These are phyloP conservation scores for Acidiella bohemica DNA, from an alignment of 495 filamentous ascomycete species.

Conservation along the genomic window DNA sequence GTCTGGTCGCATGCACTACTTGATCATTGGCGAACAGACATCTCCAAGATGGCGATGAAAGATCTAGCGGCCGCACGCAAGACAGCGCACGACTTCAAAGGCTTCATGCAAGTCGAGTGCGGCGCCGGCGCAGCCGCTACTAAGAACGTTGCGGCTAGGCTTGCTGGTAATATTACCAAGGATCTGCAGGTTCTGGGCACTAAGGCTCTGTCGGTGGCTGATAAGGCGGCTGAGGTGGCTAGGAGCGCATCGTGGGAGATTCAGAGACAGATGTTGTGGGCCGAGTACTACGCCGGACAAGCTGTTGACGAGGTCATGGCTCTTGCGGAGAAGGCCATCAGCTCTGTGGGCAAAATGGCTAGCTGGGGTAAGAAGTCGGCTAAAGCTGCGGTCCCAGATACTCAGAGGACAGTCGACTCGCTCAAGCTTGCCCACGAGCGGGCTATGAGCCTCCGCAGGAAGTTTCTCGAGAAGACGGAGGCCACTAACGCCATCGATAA, in stretches of 20 bases:
- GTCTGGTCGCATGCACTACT: conserved; percentile 6
- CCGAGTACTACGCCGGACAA: too few relatives aligned
- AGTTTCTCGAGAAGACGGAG: background rate
- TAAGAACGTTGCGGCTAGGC: conserved; percentile 10
- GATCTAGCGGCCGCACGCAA: conserved; percentile 5
- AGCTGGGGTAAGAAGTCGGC: background rate
- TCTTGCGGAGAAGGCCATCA: conserved; percentile 5
- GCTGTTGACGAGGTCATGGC: conserved; percentile 4
- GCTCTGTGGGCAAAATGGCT: too few relatives aligned
- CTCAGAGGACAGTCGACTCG: conserved; percentile 1
- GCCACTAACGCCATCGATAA: too few relatives aligned
- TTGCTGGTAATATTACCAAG: conserved; percentile 7
- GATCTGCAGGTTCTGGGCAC: conserved; percentile 9
- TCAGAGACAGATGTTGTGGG: too few relatives aligned
- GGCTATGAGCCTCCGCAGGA: conserved; percentile 3
- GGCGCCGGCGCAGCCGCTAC: conserved; percentile 11
- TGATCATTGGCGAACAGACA: conserved; percentile 5
- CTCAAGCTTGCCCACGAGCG: conserved; percentile 5
- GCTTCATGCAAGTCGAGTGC: conserved; percentile 5
- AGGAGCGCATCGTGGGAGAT: too few relatives aligned
- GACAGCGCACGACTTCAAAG: background rate
- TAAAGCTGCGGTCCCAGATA: conserved; percentile 1
- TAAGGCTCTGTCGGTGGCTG: conserved; percentile 5
- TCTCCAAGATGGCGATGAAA: conserved; percentile 9
- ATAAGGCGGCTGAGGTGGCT: background rate